A percentile compares a stretch with the other conserved stretches of the same genome.
phyloP scores from a whole-genome alignment of 192 early-diverging fungal species.

The Backusella psychrophila region DNA sequence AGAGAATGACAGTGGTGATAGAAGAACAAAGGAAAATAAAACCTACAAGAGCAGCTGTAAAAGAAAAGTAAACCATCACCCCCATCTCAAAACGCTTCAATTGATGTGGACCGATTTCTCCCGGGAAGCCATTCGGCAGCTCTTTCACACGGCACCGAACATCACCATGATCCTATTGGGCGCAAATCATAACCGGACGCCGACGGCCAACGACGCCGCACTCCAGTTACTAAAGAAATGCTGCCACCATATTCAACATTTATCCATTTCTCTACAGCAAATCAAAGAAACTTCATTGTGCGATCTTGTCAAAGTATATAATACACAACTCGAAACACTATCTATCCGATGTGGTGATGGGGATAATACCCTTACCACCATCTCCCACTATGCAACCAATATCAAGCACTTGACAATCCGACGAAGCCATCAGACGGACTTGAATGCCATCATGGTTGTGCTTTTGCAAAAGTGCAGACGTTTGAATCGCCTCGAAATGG shows the following conservation, averaged over 20 bases:
- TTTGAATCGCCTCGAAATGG: constrained; percentile 12
- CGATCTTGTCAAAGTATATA: neutral
- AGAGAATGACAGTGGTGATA: neutral
- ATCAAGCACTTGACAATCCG: constrained; percentile 2
- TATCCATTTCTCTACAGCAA: constrained; percentile 16
- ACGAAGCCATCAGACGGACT: neutral
- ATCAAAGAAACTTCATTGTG: constrained; percentile 3
- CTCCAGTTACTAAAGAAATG: neutral
- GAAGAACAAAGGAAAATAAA: neutral
- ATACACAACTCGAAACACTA: neutral
- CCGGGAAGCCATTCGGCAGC: neutral
- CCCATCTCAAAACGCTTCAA: neutral
- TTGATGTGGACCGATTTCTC: constrained; percentile 17
- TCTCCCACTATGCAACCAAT: neutral
- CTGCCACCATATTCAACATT: neutral
- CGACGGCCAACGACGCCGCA: neutral
- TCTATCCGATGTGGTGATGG: constrained; percentile 10
- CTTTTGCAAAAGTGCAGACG: constrained; percentile 2
- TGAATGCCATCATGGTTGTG: neutral
- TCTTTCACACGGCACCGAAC: neutral
- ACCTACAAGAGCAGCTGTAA: neutral
- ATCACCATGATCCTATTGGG: constrained; percentile 1
- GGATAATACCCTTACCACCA: neutral
- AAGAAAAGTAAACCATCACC: neutral
- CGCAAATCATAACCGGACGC: constrained; percentile 13